phyloP scores from a whole-genome alignment of 2,329 filamentous ascomycete genomes.

The Incumbomyces delicatus region DNA sequence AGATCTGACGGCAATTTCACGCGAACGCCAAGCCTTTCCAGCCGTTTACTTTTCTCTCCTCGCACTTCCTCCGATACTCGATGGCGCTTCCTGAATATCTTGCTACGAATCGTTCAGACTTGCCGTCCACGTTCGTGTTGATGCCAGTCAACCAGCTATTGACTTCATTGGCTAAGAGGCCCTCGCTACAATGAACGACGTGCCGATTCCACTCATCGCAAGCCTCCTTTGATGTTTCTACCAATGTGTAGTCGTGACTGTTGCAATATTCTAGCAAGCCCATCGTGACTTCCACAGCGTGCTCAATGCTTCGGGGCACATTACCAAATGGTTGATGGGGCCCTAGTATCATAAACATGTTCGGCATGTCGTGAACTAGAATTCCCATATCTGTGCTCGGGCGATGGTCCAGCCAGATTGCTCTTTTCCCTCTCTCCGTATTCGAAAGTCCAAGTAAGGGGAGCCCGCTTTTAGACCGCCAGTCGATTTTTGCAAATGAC shows the following conservation, averaged over 20 bases:
- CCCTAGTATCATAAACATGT: slow-evolving; percentile 46
- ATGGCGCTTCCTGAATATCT: slow-evolving; percentile 39
- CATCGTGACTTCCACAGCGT: slow-evolving; percentile 31
- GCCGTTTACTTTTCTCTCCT: background rate
- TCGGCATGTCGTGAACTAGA: slow-evolving; percentile 34
- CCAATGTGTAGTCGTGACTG: slow-evolving; percentile 25
- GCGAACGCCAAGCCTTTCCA: too few relatives aligned
- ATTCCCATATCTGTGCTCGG: slow-evolving; percentile 33
- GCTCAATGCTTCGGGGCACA: slow-evolving; percentile 23
- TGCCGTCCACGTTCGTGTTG: slow-evolving; percentile 41
- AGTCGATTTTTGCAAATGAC: slow-evolving; percentile 13
- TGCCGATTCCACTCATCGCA: slow-evolving; percentile 38
- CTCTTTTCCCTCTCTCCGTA: slow-evolving; percentile 22
- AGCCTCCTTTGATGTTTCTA: slow-evolving; percentile 31
- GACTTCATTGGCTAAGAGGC: slow-evolving; percentile 38
- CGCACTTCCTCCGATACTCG: slow-evolving; percentile 28
- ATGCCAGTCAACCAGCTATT: slow-evolving; percentile 49
- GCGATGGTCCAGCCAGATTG: slow-evolving; percentile 27
- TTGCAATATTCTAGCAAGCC: slow-evolving; percentile 22
- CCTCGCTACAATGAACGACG: slow-evolving; percentile 38
- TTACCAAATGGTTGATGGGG: slow-evolving; percentile 39
- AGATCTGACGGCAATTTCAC: too few relatives aligned
- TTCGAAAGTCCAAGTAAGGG: slow-evolving; percentile 33
- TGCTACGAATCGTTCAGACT: slow-evolving; percentile 38
- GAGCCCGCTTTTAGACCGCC: slow-evolving; percentile 7